Evolutionary conservation across 495 filamentous ascomycete genomes (phyloP).

Genomic region (Evernia prunastri): DNA sequence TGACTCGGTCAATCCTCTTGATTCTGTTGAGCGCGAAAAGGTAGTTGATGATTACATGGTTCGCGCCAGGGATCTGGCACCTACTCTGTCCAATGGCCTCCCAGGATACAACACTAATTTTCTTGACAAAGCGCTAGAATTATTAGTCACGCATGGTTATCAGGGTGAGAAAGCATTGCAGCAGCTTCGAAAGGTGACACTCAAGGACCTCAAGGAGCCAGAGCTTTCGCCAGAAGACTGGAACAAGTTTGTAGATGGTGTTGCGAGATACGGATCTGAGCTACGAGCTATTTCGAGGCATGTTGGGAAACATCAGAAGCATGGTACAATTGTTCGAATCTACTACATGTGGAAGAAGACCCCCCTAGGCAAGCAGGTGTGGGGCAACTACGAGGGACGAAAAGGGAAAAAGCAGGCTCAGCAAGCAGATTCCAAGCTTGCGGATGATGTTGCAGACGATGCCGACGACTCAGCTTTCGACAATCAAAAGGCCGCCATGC

Average conservation of each 20-base stretch:
- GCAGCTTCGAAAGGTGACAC: slow-evolving; percentile 57
- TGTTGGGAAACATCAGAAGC: slow-evolving; percentile 66
- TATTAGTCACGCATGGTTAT: slow-evolving; percentile 66
- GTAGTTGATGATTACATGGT: slow-evolving; percentile 69
- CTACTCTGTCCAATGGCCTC: slow-evolving; percentile 49
- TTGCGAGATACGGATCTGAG: slow-evolving; percentile 87
- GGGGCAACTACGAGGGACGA: slow-evolving; percentile 79
- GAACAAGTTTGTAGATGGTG: slow-evolving; percentile 87
- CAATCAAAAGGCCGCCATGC: slow-evolving; percentile 69
- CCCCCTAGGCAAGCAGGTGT: slow-evolving; percentile 72
- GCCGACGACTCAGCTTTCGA: slow-evolving; percentile 96
- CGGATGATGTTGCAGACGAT: slow-evolving; percentile 89
- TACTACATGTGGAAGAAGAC: slow-evolving; percentile 99
- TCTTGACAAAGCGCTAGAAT: slow-evolving; percentile 73
- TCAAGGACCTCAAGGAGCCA: slow-evolving; percentile 78
- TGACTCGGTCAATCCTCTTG: slow-evolving; percentile 41
- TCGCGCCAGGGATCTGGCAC: slow-evolving; percentile 54
- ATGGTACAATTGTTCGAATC: slow-evolving; percentile 76
- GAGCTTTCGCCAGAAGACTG: slow-evolving; percentile 69
- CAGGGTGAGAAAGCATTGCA: slow-evolving; percentile 66
- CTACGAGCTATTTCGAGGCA: slow-evolving; percentile 75
- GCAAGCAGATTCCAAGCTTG: slow-evolving; percentile 54
- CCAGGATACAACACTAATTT: slow-evolving; percentile 73
- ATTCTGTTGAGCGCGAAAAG: slow-evolving; percentile 39
- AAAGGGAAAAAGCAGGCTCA: slow-evolving; percentile 82